Evolutionary conservation across 192 early-diverging fungal species (phyloP).

Genomic region (Coemansia interrupta): DNA sequence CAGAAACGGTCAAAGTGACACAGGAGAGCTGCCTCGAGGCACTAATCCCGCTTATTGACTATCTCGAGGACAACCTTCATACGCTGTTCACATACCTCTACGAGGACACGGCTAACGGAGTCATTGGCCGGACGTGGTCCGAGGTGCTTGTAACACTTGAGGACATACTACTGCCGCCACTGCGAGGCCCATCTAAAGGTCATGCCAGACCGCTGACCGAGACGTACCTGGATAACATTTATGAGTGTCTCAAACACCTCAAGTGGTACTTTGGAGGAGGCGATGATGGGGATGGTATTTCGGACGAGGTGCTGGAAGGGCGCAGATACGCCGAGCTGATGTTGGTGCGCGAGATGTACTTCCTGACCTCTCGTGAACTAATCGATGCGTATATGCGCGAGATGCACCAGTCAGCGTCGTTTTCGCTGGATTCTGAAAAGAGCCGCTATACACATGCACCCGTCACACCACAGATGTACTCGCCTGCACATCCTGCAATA

Average conservation of each 20-base stretch:
- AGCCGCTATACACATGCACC: neutral
- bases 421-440: neutral
- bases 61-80: slow-evolving; percentile 69
- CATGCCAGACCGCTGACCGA: slow-evolving; percentile 61
- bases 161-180: slow-evolving; percentile 66
- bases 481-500: neutral
- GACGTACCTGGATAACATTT: slow-evolving; percentile 62
- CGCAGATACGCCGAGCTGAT: slow-evolving; percentile 65
- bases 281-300: slow-evolving; percentile 62
- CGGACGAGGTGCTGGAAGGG: slow-evolving; percentile 59
- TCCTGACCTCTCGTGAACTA: slow-evolving; percentile 62
- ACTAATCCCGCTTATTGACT: slow-evolving; percentile 67
- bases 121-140: slow-evolving; percentile 68
- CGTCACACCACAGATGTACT: slow-evolving; percentile 1
- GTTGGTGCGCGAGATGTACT: slow-evolving; percentile 63
- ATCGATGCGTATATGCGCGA: slow-evolving; percentile 60
- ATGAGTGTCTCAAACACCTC: slow-evolving; percentile 69
- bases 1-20: slow-evolving; percentile 38
- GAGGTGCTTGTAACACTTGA: slow-evolving; percentile 68
- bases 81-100: slow-evolving; percentile 64
- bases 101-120: slow-evolving; percentile 61
- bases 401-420: slow-evolving; percentile 28
- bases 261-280: slow-evolving; percentile 73
- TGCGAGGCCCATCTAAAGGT: slow-evolving; percentile 57
- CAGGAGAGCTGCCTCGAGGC: slow-evolving; percentile 63